These are phyloP conservation scores for Anastatica hierochuntica DNA, from an alignment of 345 rosid genomes.

Conservation along the genomic window DNA sequence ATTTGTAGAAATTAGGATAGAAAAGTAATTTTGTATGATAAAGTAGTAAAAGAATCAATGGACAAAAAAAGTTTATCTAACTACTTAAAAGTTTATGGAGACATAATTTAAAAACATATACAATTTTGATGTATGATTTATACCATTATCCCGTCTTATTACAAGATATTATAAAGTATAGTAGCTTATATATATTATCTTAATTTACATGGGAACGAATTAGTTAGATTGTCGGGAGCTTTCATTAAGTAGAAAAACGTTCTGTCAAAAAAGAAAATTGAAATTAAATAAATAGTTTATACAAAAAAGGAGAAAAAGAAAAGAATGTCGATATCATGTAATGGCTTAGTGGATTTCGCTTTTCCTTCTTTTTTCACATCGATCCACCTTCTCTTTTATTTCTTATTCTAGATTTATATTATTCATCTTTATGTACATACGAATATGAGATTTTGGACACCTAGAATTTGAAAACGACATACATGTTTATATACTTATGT, in stretches of 20 bases:
- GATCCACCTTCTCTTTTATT: constrained; percentile 29
- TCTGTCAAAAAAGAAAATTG: constrained; percentile 28
- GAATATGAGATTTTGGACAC: neutral
- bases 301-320: constrained; percentile 14
- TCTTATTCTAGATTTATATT: too few species aligned
- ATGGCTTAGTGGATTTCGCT: constrained; percentile 53
- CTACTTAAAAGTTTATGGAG: too few species aligned
- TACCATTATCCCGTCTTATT: too few species aligned
- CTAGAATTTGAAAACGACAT: constrained; percentile 23
- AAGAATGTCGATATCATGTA: constrained; percentile 31
- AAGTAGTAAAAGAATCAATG: too few species aligned
- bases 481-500: neutral
- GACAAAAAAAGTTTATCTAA: too few species aligned
- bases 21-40: too few species aligned
- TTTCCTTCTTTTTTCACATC: constrained; percentile 23
- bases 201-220: constrained; percentile 1
- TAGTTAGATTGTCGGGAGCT: constrained; percentile 14
- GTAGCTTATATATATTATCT: neutral
- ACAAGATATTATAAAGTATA: too few species aligned
- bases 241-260: constrained; percentile 17
- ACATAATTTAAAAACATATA: too few species aligned
- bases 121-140: too few species aligned
- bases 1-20: too few species aligned
- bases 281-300: neutral
- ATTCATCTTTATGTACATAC: too few species aligned